Base-by-base conservation (phyloP, 768 basidiomycete species). In the Cytidiella melzeri region DNA sequence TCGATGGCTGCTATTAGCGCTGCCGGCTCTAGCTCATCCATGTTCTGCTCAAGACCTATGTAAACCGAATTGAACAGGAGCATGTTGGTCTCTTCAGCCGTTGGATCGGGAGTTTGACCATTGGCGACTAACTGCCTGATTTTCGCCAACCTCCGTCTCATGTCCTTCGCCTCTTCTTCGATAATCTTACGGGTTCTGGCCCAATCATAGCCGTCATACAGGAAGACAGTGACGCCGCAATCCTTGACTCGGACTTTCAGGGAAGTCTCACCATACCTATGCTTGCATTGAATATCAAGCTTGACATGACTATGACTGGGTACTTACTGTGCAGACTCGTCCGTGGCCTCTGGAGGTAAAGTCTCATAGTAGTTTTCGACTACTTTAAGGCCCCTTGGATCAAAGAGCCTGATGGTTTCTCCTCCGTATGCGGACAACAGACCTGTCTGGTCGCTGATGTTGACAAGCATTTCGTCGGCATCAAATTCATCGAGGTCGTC, bases 161-260 rank as follows among this genome's bases (percentile, higher is more conserved):
- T 91, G 38, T 87, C 84, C 61, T 86, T 90, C 41, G 92, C 79
- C 64, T 92, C 86, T 30, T 88, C 82, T 61, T 94, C 90, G 47
- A 99, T 92, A 2, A 79, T 79, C 66, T 77, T 84, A 26, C 95
- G 83, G 3, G 96, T 99, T 42, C 74, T 74, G 1, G 62, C 67
- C 94, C 96, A 99, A 62, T 99, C 96, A 59, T 93, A 99, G 1
- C 96, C 96, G 49, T 93, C 91, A 61, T 96, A 89, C 3, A 99
- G 74, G 45, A 83, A 76, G 20, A 97, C 59, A 1, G 76, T 76
- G 42, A 87, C 64, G 55, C 87, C 75, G 47, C 79, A 81, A 38
- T 86, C 67, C 38, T 76, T 71, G 4, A 90, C 57, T 21, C 80
- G 74, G 49, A 87, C 58, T 24, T 69, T 74, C n/a, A 82, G 52